phyloP scores from a whole-genome alignment of 1,284 basidiomycete genomes.

The Pseudozyma thailandica region DNA sequence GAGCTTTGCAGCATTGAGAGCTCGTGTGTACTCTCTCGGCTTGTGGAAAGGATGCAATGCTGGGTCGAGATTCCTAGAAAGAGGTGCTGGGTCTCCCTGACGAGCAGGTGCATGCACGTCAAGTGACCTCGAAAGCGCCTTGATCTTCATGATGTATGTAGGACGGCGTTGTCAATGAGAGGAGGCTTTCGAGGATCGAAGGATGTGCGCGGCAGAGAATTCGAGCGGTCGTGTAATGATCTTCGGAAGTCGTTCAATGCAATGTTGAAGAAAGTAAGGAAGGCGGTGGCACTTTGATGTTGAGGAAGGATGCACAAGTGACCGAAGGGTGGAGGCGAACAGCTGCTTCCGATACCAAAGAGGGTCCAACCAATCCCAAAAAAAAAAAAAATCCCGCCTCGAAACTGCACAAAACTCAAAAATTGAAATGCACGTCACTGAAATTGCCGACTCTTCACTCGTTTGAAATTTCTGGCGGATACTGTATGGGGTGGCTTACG shows the following conservation, averaged over 20 bases:
- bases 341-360: too few species aligned
- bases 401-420: background rate
- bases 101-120: conserved; percentile 75
- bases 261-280: too few species aligned
- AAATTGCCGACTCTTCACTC: conserved; percentile 3
- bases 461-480: conserved; percentile 3
- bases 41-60: conserved; percentile 92
- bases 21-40: conserved; percentile 90
- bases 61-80: conserved; percentile 90
- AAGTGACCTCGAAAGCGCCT: conserved; percentile 84
- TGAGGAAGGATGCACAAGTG: background rate
- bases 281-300: too few species aligned
- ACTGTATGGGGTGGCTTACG: conserved; percentile 13
- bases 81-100: conserved; percentile 82
- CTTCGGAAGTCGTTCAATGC: too few species aligned
- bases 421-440: too few species aligned
- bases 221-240: too few species aligned
- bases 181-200: background rate
- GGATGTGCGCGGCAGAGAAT: too few species aligned
- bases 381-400: too few species aligned
- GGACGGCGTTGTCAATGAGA: background rate
- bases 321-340: too few species aligned
- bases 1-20: conserved; percentile 94
- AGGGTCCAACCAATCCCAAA: too few species aligned
- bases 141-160: conserved; percentile 75